Base-by-base conservation (phyloP, 73 alveolate genomes). In the Paramecium bursaria region DNA sequence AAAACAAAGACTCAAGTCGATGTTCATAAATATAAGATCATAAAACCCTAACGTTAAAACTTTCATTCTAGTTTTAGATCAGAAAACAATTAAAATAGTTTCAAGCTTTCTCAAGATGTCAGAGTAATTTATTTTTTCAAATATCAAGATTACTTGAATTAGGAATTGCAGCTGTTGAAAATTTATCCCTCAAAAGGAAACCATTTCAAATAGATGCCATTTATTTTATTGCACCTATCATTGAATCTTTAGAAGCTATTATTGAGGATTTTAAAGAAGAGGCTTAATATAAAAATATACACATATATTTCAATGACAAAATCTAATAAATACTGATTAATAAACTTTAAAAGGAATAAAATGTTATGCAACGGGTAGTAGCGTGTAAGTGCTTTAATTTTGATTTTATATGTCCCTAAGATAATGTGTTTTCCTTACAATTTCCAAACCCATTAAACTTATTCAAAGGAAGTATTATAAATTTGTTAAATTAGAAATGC, bases 151-250 rank as follows among this genome's bases (percentile, higher is more conserved):
- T 67, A 42, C 44, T 67, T 11, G 82, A 67, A 42, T 67, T 15
- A 67, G 82, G 82, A 39, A 67, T 67, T 15, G 44, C 33, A 39
- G 82, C 82, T 19, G 55, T 67, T n/a, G 82, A 67, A 42, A 67
- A 67, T 67, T 46, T 67, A 31, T 17, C 33, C 44, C 19, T 67
- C 22, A 67, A 33, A 31, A 39, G 82, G 44, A 67, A 67, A 19
- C 82, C 82, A 2, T 67, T 67, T 21, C 9, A 39, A 25, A 39
- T 67, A 11, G 82, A 67, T 11, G 82, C 82, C 7, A 67, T 67
- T 35, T 67, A 67, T 27, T 67, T 67, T 27, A 67, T 67, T 9
- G 44, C 60, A 10, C 82, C 82, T 21, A 33, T 57, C 21, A 39
- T 39, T 21, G 82, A 67, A 15, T 67, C 82, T 5, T 7, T 67